Conservation (phyloP, 179 eudicot genomes). For the Carnegiea gigantea region DNA sequence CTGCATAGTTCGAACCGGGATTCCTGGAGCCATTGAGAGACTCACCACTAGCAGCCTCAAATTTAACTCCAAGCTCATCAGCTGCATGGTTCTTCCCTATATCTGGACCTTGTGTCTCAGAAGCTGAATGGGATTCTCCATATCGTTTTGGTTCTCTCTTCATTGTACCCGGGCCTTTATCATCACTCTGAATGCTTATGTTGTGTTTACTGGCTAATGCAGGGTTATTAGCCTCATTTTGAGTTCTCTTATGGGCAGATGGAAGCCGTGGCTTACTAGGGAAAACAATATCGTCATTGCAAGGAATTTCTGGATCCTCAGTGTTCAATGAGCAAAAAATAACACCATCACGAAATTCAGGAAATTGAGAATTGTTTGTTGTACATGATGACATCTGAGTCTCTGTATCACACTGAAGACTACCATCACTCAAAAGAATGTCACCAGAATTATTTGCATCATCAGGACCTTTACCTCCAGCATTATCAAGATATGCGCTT, state of each 20-base stretch:
- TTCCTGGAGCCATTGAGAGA: slow-evolving; percentile 32
- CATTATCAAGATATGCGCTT: slow-evolving; percentile 25
- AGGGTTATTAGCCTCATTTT: slow-evolving; percentile 31
- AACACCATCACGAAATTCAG: slow-evolving; percentile 44
- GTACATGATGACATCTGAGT: slow-evolving; percentile 31
- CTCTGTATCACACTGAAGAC: slow-evolving; percentile 27
- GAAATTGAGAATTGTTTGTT: slow-evolving; percentile 28
- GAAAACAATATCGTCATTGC: slow-evolving; percentile 58
- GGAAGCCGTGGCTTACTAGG: slow-evolving; percentile 38
- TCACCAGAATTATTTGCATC: slow-evolving; percentile 19
- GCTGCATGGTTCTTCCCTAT: slow-evolving; percentile 18
- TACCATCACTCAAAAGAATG: slow-evolving; percentile 16
- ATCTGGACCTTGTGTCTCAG: slow-evolving; percentile 25
- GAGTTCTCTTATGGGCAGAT: slow-evolving; percentile 44
- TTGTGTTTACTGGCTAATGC: slow-evolving; percentile 22
- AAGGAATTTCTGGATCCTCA: slow-evolving; percentile 69
- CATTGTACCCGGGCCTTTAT: slow-evolving; percentile 16
- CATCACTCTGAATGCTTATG: slow-evolving; percentile 17
- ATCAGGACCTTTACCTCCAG: slow-evolving; percentile 25
- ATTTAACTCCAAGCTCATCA: slow-evolving; percentile 40
- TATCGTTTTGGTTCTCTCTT: slow-evolving; percentile 26
- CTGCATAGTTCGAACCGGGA: slow-evolving; percentile 34
- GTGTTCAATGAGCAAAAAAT: slow-evolving; percentile 61
- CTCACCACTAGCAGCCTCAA: slow-evolving; percentile 40
- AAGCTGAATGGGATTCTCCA: slow-evolving; percentile 23